Evolutionary conservation across 371 early-diverging fungal genomes (phyloP), one percentile per base, ranked within the genome.

Genomic region (Neoconidiobolus thromboides): DNA sequence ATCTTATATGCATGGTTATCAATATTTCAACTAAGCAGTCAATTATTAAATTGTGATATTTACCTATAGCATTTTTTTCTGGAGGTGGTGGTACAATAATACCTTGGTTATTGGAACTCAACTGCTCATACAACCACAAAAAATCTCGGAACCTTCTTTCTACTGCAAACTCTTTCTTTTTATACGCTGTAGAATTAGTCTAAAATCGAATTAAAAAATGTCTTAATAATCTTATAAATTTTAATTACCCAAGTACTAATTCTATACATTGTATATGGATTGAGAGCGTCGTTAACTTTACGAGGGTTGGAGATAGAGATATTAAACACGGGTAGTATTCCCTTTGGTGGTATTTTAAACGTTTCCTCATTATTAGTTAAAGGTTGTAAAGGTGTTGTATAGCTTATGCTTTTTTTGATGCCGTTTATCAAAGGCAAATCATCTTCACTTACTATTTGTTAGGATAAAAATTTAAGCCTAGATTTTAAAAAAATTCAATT

Each of bases 51-150:
- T 26, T 26, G 26, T 26, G 15, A 43, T 44, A 37, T 4, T 40
- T 68, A 71, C 76, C 92, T 57, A 90, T 65, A 2, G 89, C 85
- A 73, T 90, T 88, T 69, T 96, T 96, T 64, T 91, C 94, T 7
- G 96, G 95, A 1, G 90, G 80, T 12, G 94, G 90, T 26, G 93
- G 94, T 2, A 94, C 84, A 63, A 96, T 86, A 2, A 91, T 80
- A 15, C 95, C 96, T 0, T 91, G 91, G 58, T 91, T 83, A 37
- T 79, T 76, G 0, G 72, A 64, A 0, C 80, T 77, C 15, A 96
- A 80, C 67, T 88, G 90, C 62, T 83, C 80, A 65, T 85, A 86
- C 38, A 96, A 81, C 95, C 95, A 94, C 60, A 91, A 71, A 71
- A 96, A 96, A 70, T 96, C 96, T 9, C 87, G 73, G 68, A 89